A percentile compares a stretch with the other conserved stretches of the same genome.
Evolutionary conservation across 129 eudicot genomes (phyloP).

Genomic region (Ambrosia artemisiifolia): DNA sequence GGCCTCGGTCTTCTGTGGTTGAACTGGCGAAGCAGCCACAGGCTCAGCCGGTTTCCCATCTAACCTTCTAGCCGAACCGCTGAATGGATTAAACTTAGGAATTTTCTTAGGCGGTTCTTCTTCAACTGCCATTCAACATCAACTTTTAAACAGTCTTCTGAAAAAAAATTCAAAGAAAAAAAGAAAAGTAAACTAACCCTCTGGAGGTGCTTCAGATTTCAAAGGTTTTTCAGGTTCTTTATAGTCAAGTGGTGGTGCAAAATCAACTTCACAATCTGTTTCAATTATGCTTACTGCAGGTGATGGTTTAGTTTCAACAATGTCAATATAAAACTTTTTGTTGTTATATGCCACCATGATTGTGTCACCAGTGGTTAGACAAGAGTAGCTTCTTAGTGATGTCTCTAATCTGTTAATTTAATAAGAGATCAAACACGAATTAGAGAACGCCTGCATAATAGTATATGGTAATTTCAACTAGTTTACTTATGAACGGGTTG

Average conservation of each 20-base stretch:
- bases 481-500: too few species aligned
- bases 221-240: conserved; percentile 60
- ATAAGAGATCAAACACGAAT: neutral
- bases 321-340: conserved; percentile 73
- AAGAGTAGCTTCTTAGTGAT: conserved; percentile 63
- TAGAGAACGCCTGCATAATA: neutral
- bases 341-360: conserved; percentile 76
- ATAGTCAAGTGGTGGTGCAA: conserved; percentile 83
- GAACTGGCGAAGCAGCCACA: conserved; percentile 32
- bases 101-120: conserved; percentile 52
- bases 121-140: conserved; percentile 38
- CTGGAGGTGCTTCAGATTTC: conserved; percentile 31
- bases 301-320: conserved; percentile 73
- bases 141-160: neutral
- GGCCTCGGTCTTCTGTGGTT: conserved; percentile 35
- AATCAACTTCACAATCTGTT: conserved; percentile 86
- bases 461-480: too few species aligned
- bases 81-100: conserved; percentile 52
- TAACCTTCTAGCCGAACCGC: conserved; percentile 65
- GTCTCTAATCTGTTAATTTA: conserved; percentile 61
- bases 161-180: neutral
- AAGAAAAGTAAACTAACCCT: conserved; percentile 31
- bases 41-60: conserved; percentile 56
- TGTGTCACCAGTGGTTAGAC: conserved; percentile 77
- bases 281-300: conserved; percentile 66